Evolutionary conservation across 1,284 basidiomycete species (phyloP), one percentile per base, ranked within the genome.

Genomic region (Laetiporus sulphureus): DNA sequence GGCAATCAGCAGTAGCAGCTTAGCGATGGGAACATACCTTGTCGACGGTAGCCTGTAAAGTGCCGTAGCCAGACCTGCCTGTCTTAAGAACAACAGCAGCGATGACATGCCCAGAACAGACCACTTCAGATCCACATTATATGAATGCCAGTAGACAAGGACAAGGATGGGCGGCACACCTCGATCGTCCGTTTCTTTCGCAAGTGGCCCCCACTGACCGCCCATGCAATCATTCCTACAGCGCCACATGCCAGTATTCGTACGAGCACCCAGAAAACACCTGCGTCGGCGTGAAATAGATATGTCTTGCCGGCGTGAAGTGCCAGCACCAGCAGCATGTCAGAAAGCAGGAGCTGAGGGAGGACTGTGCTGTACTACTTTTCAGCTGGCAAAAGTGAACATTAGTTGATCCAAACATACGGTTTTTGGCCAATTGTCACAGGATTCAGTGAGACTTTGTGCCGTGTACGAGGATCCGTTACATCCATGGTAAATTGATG

Each of bases 211-310:
- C 72, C 75, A 34, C 67, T 49, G 1, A 60, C 69, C 47, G 79
- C 76, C 77, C 80, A 78, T 12, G 74, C 59, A 24, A 83, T 47
- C 33, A 75, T 69, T 16, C 73, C 77, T 38, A 84, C 53, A 18
- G 73, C 81, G 24, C 75, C 79, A 50, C 76, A 76, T 3, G 79
- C 80, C 39, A 87, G 64, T 32, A 83, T 69, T 47, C 83, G 66
- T 63, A 85, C 79, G 22, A 81, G 66, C 16, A 83, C 66, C 85
- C 83, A 86, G 55, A 85, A 81, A 5, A 82, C 73, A 10, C 80
- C 80, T 16, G 80, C 71, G 59, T 84, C 77, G 36, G 72, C 70
- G 18, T 73, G 66, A 36, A 87, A 62, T 3, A 85, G 59, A 65
- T 75, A 77, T 51, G 79, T 79, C 60, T 82, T 84, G 31, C 73